Evolutionary conservation across 345 rosid species (phyloP), one percentile per base, ranked within the genome.

Genomic region (Microthlaspi erraticum): DNA sequence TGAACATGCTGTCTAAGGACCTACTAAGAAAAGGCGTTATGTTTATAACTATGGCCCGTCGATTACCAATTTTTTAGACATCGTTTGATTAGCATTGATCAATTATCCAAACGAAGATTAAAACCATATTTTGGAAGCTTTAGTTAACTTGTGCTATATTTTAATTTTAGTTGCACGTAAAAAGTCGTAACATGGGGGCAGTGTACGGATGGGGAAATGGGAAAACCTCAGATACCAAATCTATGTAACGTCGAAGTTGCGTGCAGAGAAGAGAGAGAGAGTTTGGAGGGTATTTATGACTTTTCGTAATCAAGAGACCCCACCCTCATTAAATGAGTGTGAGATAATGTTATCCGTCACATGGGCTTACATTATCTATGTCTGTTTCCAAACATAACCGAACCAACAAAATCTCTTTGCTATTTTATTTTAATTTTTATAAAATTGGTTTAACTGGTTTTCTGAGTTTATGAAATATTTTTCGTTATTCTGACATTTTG

Each of bases 341-440:
- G 61, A 58, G 38, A 74, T 74, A 74, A 66, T 74, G 73, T 45
- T 67, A 74, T 74, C 73, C 63, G 4, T 74, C 78, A 67, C 78
- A 60, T 74, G 78, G 78, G 69, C 73, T 60, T 74, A 66, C 73
- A 67, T 67, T 74, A 66, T 66, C 56, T 51, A 59, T 74, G 68
- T 66, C 68, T 74, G 62, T 60, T 67, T 67, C 73, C 78, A 67
- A 67, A 60, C 78, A 67, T 20, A 23, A 58, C 19, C 71, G 60
- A 66, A 66, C 72, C 54, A 73, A 32, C 71, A 41, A 39, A 49
- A 10, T 64, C 59, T 64, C 51, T 64, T 64, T 52, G 7, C 64
- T 37, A 18, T 20, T 17, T 39, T 32, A 43, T 51, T 43, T 5
- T 39, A 3, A 7, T 46, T 8, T 69, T 20, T n/a, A n/a, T n/a